Base-by-base conservation (phyloP, 805 yeast species). In the Torulaspora maleeae region DNA sequence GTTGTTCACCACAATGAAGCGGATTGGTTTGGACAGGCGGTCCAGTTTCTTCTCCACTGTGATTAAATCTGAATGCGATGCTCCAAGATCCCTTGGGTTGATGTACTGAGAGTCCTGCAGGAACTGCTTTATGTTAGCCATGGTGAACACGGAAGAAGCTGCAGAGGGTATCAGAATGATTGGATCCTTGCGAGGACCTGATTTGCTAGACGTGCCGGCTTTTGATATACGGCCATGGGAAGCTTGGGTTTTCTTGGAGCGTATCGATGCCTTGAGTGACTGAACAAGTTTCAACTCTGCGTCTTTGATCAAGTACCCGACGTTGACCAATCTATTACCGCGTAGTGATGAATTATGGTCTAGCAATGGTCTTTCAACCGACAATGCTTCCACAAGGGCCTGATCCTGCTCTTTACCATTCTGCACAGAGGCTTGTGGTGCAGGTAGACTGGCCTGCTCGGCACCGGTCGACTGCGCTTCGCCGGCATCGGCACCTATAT, bases 141-240 rank as follows among this genome's bases (percentile, higher is more conserved):
- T 74, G 7, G 83, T 79, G 40, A 86, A 55, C 19, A 86, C 67
- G 0, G 90, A 77, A 4, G 91, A 81, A 0, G 93, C 86, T 7
- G 93, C 81, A 4, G 95, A 91, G 11, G 93, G 83, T 24, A 86
- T 70, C 35, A 86, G 64, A 45, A 86, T 83, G 54, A 86, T 83
- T 19, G 95, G 95, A 49, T 80, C 86, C 46, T 68, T 70, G 37
- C 58, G 55, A 38, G 49, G 48, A 45, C 53, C 58, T 43, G 43
- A 41, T 20, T 35, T 49, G 3, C 50, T 33, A 9, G 39, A 11
- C 15, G 47, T 44, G 16, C 36, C 33, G 6, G 52, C 42, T 30
- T 60, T 62, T 15, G 53, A 51, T 28, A 56, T 52, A 24, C 55
- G 53, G 19, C 58, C 52, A 46, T 37, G 53, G n/a, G 49, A 33